Evolutionary conservation across 768 basidiomycete species (phyloP).

Genomic region (Boletus coccyginus): DNA sequence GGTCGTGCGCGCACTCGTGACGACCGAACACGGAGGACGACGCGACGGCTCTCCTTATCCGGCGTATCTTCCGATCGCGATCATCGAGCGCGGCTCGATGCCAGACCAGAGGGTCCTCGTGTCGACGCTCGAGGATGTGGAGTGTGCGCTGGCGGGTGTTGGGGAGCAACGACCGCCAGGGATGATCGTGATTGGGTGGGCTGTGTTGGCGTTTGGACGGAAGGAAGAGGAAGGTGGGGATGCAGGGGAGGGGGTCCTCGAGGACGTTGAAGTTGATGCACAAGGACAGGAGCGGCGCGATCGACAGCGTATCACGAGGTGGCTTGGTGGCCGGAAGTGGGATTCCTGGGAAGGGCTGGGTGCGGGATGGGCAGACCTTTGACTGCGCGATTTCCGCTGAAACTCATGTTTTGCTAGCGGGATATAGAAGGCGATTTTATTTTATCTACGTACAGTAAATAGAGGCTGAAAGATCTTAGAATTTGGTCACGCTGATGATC

Average conservation of each 20-base stretch:
- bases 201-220: constrained; percentile 60
- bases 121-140: constrained; percentile 74
- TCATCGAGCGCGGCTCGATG: constrained; percentile 93
- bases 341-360: constrained; percentile 63
- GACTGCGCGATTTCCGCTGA: neutral
- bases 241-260: constrained; percentile 66
- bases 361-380: constrained; percentile 37
- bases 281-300: constrained; percentile 22
- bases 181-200: constrained; percentile 96
- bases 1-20: constrained; percentile 61
- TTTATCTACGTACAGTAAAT: too few relatives aligned
- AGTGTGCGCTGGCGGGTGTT: constrained; percentile 62
- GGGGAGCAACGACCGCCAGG: constrained; percentile 93
- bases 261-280: constrained; percentile 43
- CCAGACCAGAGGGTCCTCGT: constrained; percentile 85
- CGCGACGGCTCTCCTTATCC: constrained; percentile 68
- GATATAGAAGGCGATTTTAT: too few relatives aligned
- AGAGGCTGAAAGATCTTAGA: too few relatives aligned
- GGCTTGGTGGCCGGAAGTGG: constrained; percentile 62
- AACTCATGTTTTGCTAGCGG: too few relatives aligned
- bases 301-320: constrained; percentile 46
- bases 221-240: constrained; percentile 41
- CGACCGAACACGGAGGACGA: constrained; percentile 34
- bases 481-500: neutral
- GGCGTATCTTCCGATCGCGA: constrained; percentile 74